These are phyloP conservation scores for Tetrahymena elliotti DNA, from an alignment of 73 alveolate species.

Conservation along the genomic window DNA sequence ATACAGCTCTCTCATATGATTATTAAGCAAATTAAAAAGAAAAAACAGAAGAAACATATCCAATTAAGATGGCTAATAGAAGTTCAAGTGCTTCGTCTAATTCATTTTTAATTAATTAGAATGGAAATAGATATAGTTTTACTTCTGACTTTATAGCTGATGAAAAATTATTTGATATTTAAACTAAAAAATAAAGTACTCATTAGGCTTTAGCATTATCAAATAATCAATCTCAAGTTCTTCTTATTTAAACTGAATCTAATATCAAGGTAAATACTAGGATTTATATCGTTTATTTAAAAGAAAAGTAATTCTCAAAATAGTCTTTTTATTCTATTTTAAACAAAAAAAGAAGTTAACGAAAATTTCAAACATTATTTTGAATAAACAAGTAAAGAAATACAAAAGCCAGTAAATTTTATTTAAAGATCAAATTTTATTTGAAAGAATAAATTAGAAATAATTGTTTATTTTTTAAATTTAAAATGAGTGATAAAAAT, in stretches of 20 bases:
- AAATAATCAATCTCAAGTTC: not conserved
- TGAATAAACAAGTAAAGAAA: too few relatives aligned
- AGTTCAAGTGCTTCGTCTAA: not conserved
- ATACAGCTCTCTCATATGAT: not conserved
- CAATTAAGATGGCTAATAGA: not conserved
- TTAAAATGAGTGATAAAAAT: too few relatives aligned
- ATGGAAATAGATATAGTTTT: not conserved
- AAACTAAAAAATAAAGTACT: not conserved
- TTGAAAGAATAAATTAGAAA: too few relatives aligned
- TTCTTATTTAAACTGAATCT: not conserved
- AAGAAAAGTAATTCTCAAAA: too few relatives aligned
- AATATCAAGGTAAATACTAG: not conserved
- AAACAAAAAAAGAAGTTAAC: too few relatives aligned
- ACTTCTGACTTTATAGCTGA: not conserved
- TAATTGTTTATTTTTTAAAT: too few relatives aligned
- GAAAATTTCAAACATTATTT: too few relatives aligned
- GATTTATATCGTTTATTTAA: not conserved
- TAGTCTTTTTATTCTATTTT: too few relatives aligned
- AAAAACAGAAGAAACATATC: not conserved
- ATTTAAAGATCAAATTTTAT: too few relatives aligned
- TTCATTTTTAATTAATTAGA: not conserved
- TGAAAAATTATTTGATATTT: not conserved
- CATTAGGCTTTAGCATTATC: not conserved
- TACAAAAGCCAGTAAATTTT: not conserved
- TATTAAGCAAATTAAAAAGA: not conserved